These are phyloP conservation scores for Coprinellus micaceus DNA, from an alignment of 768 basidiomycete genomes.

Conservation along the genomic window DNA sequence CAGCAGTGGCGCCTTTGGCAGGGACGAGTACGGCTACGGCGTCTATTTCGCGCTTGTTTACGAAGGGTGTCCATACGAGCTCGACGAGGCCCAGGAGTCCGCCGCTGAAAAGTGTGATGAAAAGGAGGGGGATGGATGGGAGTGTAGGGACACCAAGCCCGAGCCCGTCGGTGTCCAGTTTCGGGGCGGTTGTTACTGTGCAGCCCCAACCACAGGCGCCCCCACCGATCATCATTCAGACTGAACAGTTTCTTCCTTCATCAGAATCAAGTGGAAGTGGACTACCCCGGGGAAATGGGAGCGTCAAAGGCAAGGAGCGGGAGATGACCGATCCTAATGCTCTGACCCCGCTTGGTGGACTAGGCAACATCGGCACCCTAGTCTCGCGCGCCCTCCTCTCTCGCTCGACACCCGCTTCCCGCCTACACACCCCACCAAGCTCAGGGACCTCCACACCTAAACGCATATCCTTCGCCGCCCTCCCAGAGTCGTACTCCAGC, in stretches of 20 bases:
- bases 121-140: conserved; percentile 29
- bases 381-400: conserved; percentile 7
- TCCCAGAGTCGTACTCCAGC: conserved; percentile 62
- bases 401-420: conserved; percentile 8
- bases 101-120: conserved; percentile 46
- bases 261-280: too few relatives aligned
- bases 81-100: conserved; percentile 63
- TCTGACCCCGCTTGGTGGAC: too few relatives aligned
- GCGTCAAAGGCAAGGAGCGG: neutral
- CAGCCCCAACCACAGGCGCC: too few relatives aligned
- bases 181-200: neutral
- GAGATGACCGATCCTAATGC: neutral
- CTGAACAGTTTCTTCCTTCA: too few relatives aligned
- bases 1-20: conserved; percentile 47
- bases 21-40: conserved; percentile 76
- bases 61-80: conserved; percentile 52
- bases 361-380: neutral
- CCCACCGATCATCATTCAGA: too few relatives aligned
- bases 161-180: neutral
- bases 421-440: conserved; percentile 35
- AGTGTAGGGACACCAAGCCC: neutral
- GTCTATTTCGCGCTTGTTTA: conserved; percentile 72
- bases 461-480: conserved; percentile 73
- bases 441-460: conserved; percentile 60
- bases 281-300: too few relatives aligned